phyloP scores from a whole-genome alignment of 768 basidiomycete genomes.

The Pleurotus platypus region DNA sequence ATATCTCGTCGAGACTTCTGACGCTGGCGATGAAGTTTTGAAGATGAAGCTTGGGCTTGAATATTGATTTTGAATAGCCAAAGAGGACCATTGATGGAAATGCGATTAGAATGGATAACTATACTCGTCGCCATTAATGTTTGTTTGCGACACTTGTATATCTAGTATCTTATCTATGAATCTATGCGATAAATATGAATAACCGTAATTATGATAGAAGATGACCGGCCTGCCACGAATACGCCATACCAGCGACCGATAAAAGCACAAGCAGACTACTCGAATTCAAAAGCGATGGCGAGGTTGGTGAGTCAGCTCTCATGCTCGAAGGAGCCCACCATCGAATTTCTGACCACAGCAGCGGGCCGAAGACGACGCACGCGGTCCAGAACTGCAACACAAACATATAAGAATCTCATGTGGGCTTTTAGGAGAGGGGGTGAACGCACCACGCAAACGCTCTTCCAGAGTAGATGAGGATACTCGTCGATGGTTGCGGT shows the following conservation, averaged over 20 bases:
- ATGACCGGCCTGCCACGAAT: slow-evolving; percentile 3
- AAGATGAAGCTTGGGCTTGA: too few relatives aligned
- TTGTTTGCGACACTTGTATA: too few relatives aligned
- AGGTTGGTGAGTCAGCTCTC: not conserved
- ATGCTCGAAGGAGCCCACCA: slow-evolving; percentile 53
- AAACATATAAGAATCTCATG: not conserved
- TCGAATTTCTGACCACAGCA: slow-evolving; percentile 83
- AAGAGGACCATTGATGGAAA: too few relatives aligned
- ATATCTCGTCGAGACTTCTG: too few relatives aligned
- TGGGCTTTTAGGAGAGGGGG: not conserved
- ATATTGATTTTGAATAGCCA: too few relatives aligned
- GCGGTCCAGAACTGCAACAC: slow-evolving; percentile 79
- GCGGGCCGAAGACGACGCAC: slow-evolving; percentile 81
- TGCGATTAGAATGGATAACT: too few relatives aligned
- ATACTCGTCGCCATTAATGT: too few relatives aligned
- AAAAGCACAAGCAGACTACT: not conserved
- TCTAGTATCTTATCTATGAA: too few relatives aligned
- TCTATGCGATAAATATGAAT: too few relatives aligned
- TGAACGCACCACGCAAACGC: slow-evolving; percentile 66
- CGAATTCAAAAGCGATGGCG: not conserved
- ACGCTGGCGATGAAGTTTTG: too few relatives aligned
- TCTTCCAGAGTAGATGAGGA: slow-evolving; percentile 60
- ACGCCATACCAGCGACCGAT: slow-evolving; percentile 1
- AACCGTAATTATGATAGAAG: not conserved
- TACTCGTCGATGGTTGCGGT: slow-evolving; percentile 57